Evolutionary conservation across 805 yeast genomes (phyloP).

Genomic region (Wickerhamomyces mucosus): DNA sequence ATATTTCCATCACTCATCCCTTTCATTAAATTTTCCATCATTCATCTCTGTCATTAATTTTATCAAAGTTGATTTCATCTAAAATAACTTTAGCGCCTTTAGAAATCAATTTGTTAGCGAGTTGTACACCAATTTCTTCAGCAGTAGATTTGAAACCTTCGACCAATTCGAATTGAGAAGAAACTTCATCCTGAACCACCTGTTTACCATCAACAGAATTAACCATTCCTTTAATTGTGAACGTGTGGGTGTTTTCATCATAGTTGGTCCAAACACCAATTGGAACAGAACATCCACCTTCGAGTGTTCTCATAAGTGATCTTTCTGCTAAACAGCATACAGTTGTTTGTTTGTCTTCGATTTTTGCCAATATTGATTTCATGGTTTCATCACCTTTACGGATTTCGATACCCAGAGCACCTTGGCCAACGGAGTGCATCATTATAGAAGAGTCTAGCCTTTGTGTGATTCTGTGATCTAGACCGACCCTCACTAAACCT

Average conservation of each 20-base stretch:
- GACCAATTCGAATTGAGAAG: slow-evolving; percentile 10
- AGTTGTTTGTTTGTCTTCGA: slow-evolving; percentile 59
- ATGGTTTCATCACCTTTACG: slow-evolving; percentile 56
- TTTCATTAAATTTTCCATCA: no score
- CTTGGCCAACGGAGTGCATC: slow-evolving; percentile 98
- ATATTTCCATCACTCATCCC: no score
- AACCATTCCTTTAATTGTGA: slow-evolving; percentile 61
- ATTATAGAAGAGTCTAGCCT: slow-evolving; percentile 65
- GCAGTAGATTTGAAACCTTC: slow-evolving; percentile 49
- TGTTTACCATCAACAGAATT: slow-evolving; percentile 77
- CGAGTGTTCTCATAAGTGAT: slow-evolving; percentile 74
- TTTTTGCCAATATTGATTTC: slow-evolving; percentile 46
- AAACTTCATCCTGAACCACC: slow-evolving; percentile 47
- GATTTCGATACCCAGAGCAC: slow-evolving; percentile 91
- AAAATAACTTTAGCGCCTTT: slow-evolving; percentile 80
- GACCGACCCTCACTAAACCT: slow-evolving; percentile 67
- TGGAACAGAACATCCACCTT: slow-evolving; percentile 98
- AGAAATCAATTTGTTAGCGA: slow-evolving; percentile 58
- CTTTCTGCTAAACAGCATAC: slow-evolving; percentile 84
- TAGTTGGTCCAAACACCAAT: slow-evolving; percentile 72
- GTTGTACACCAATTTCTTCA: slow-evolving; percentile 52
- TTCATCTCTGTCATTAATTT: slow-evolving; percentile 39
- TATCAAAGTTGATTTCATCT: slow-evolving; percentile 68
- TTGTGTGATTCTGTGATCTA: slow-evolving; percentile 68
- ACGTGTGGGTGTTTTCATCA: slow-evolving; percentile 32